Conservation (phyloP, 805 yeast genomes). For the Kodamaea laetipori region DNA sequence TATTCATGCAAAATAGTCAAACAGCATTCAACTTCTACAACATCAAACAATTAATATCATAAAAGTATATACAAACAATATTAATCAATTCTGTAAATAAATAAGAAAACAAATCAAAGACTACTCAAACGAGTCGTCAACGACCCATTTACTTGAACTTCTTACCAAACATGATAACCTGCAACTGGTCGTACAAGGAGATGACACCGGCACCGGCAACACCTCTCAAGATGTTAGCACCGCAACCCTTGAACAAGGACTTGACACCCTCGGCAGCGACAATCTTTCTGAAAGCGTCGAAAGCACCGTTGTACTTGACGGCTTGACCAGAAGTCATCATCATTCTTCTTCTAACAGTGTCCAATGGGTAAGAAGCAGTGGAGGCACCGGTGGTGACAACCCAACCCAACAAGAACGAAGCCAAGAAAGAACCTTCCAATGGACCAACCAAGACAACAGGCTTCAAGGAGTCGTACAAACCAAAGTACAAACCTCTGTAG, state of each 20-base stretch:
- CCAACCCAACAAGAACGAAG: conserved; percentile 97
- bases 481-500: conserved; percentile 99
- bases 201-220: conserved; percentile 99
- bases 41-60: conserved; percentile 6
- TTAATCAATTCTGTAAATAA: conserved; percentile 10
- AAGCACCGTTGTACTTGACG: conserved; percentile 92
- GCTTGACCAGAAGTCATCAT: conserved; percentile 99
- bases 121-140: conserved; percentile 1
- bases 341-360: conserved; percentile 99
- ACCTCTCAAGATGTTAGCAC: conserved; percentile 99
- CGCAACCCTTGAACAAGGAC: conserved; percentile 98
- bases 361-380: conserved; percentile 98
- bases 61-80: conserved; percentile 12
- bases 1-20: too few species aligned
- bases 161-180: conserved; percentile 93
- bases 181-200: conserved; percentile 96
- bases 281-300: conserved; percentile 88
- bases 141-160: conserved; percentile 64
- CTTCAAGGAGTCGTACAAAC: conserved; percentile 95
- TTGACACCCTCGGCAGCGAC: conserved; percentile 94
- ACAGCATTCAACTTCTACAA: background rate
- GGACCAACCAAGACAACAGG: conserved; percentile 94
- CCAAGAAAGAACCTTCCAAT: conserved; percentile 90
- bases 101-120: conserved; percentile 6
- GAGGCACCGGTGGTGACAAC: conserved; percentile 98